Evolutionary conservation across 2,329 filamentous ascomycete genomes (phyloP).

Genomic region (Phaeophleospora eucalypticola): DNA sequence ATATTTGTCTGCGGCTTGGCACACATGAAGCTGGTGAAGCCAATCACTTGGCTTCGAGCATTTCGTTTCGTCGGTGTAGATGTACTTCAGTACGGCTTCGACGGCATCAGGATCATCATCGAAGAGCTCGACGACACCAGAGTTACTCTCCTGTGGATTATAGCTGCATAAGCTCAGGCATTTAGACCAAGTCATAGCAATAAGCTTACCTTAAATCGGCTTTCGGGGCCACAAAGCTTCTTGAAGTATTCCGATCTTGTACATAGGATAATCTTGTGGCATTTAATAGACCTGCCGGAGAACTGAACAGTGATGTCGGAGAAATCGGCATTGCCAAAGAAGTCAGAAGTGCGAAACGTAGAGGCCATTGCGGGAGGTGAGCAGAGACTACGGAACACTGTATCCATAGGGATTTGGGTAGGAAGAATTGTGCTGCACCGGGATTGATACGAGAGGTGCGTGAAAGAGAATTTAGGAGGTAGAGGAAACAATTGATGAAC

Average conservation of each 20-base stretch:
- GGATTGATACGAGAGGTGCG: too few relatives aligned
- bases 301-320: slow-evolving; percentile 11
- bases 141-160: neutral
- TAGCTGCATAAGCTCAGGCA: too few relatives aligned
- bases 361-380: neutral
- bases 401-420: too few relatives aligned
- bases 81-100: slow-evolving; percentile 7
- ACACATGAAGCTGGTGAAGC: neutral
- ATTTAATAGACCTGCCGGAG: slow-evolving; percentile 5
- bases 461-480: too few relatives aligned
- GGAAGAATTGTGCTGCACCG: too few relatives aligned
- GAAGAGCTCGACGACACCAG: slow-evolving; percentile 7
- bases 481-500: too few relatives aligned
- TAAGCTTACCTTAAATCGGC: slow-evolving; percentile 1
- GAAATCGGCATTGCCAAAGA: neutral
- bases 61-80: slow-evolving; percentile 4
- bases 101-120: slow-evolving; percentile 13
- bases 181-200: too few relatives aligned
- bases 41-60: neutral
- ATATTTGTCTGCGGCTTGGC: neutral
- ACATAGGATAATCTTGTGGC: slow-evolving; percentile 12
- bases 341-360: neutral
- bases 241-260: slow-evolving; percentile 12
- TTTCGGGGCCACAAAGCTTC: slow-evolving; percentile 5
- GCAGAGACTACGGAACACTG: too few relatives aligned